Conservation (phyloP, 2,329 filamentous ascomycete species). For the Aspergillus uvarum region DNA sequence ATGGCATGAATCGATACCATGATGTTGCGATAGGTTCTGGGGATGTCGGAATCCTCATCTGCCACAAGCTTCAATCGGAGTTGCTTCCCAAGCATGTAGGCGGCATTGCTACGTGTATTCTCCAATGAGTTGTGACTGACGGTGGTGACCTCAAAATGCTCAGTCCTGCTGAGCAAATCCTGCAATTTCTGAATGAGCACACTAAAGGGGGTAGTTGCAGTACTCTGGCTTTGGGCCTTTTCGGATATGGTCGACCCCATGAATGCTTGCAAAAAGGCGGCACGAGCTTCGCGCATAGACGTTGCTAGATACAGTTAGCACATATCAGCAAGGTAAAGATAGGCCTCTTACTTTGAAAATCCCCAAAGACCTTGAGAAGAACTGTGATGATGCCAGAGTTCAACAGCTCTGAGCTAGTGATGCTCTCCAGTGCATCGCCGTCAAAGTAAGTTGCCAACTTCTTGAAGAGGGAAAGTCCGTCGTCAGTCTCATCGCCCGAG, state of each 20-base stretch:
- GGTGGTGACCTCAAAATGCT: conserved; percentile 96
- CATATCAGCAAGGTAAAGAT: neutral
- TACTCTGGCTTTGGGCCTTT: conserved; percentile 63
- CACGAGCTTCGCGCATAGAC: conserved; percentile 60
- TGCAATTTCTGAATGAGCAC: conserved; percentile 91
- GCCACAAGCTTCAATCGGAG: conserved; percentile 84
- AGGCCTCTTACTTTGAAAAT: conserved; percentile 52
- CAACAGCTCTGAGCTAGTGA: conserved; percentile 91
- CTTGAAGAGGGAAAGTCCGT: conserved; percentile 68
- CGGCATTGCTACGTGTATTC: conserved; percentile 82
- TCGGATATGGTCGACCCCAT: conserved; percentile 69
- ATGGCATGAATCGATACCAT: conserved; percentile 99
- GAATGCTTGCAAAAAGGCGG: conserved; percentile 86
- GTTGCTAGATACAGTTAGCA: conserved; percentile 12
- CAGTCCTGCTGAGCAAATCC: conserved; percentile 90
- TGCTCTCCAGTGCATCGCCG: conserved; percentile 82
- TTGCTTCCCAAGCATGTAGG: conserved; percentile 96
- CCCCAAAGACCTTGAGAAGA: conserved; percentile 77
- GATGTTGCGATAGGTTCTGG: conserved; percentile 82
- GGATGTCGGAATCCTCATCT: conserved; percentile 84
- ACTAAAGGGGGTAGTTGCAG: conserved; percentile 79
- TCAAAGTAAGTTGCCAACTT: conserved; percentile 82
- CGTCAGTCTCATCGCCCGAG: conserved; percentile 39
- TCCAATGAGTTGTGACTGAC: conserved; percentile 92
- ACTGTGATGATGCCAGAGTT: conserved; percentile 86